phyloP scores from a whole-genome alignment of 192 early-diverging fungal species.

The Obelidium mucronatum region DNA sequence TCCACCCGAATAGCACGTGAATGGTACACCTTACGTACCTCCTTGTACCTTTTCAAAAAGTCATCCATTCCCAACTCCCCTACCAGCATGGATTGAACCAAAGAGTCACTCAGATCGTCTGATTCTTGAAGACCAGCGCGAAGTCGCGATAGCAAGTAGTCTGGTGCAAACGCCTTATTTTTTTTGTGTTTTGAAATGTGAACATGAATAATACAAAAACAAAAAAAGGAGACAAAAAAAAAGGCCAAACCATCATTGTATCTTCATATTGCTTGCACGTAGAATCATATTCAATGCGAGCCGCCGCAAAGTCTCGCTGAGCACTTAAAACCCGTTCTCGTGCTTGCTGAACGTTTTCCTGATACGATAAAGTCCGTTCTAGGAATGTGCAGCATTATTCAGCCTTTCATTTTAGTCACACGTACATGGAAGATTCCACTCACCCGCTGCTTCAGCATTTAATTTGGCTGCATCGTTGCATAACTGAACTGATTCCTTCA shows the following conservation, averaged over 20 bases:
- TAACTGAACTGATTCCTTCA: constrained; percentile 2
- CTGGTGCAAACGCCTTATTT: no score
- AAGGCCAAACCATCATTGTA: constrained; percentile 16
- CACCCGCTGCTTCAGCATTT: constrained; percentile 23
- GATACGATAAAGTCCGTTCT: constrained; percentile 11
- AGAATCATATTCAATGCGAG: constrained; percentile 10
- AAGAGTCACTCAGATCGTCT: constrained; percentile 44
- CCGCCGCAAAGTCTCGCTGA: not conserved
- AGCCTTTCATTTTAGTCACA: not conserved
- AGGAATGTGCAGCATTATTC: not conserved
- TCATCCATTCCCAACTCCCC: constrained; percentile 47
- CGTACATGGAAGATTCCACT: not conserved
- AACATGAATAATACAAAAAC: not conserved
- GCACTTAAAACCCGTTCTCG: not conserved
- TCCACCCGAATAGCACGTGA: constrained; percentile 45
- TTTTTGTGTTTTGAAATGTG: no score
- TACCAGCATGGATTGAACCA: constrained; percentile 34
- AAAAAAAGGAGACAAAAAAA: not conserved
- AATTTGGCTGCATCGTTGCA: not conserved
- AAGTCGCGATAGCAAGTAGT: constrained; percentile 42
- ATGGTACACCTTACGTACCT: constrained; percentile 52
- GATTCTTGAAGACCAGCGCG: constrained; percentile 22
- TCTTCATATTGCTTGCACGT: constrained; percentile 1
- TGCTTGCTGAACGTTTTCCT: not conserved
- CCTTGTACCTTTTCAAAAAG: constrained; percentile 47